Evolutionary conservation across 2,329 filamentous ascomycete species (phyloP).

Genomic region (Pyrenochaeta sp.): DNA sequence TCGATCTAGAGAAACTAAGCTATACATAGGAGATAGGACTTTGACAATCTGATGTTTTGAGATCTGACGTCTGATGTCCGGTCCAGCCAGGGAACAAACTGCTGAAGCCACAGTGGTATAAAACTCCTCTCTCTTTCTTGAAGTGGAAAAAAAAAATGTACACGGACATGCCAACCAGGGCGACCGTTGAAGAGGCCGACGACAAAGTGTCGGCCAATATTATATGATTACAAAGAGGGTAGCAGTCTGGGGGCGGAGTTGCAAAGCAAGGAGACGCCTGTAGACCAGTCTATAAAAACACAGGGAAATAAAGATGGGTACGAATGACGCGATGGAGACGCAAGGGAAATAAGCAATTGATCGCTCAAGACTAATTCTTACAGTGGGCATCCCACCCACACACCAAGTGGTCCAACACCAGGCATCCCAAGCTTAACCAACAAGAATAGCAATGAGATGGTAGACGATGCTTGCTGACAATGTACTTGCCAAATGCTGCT

Average conservation of each 20-base stretch:
- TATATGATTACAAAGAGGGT: constrained; percentile 9
- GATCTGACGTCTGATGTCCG: not conserved
- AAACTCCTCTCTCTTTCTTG: not conserved
- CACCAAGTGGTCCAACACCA: constrained; percentile 11
- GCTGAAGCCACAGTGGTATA: not conserved
- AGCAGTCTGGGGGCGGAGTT: not conserved
- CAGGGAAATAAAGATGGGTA: constrained; percentile 5
- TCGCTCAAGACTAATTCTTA: constrained; percentile 29
- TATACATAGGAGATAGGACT: not conserved
- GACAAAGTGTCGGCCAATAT: not conserved
- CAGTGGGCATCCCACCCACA: constrained; percentile 7
- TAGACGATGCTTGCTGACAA: constrained; percentile 17
- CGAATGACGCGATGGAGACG: not conserved
- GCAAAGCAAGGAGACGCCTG: not conserved
- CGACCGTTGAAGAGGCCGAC: not conserved
- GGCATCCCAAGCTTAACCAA: constrained; percentile 20
- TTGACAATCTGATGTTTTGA: not conserved
- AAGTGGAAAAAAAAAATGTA: constrained; percentile 1
- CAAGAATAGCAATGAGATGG: constrained; percentile 16
- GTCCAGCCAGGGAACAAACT: not conserved
- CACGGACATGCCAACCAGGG: constrained; percentile 8
- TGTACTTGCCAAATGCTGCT: constrained; percentile 43
- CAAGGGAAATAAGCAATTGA: constrained; percentile 16
- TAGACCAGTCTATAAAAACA: constrained; percentile 5
- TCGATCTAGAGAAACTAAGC: not conserved